Evolutionary conservation across 306 rosid species (phyloP).

Genomic region (Inga oerstediana): DNA sequence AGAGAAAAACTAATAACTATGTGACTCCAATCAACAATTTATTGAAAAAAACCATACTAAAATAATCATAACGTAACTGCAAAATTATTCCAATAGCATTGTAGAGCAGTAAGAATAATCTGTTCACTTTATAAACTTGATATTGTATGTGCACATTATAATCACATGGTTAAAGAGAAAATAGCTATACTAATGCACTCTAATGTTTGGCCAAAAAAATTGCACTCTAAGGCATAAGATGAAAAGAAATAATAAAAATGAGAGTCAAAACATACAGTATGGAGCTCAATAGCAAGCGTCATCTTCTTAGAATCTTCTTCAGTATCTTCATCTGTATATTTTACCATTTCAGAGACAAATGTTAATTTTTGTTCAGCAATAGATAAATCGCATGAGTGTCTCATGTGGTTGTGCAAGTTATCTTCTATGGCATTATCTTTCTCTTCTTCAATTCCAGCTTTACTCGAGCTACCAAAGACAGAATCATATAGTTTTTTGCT

Average conservation of each 20-base stretch:
- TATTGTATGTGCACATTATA: not conserved
- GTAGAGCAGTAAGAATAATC: not conserved
- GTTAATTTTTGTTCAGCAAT: slow-evolving; percentile 42
- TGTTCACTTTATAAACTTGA: not conserved
- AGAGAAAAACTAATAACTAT: not conserved
- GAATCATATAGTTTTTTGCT: slow-evolving; percentile 77
- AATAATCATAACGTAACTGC: not conserved
- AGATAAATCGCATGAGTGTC: slow-evolving; percentile 48
- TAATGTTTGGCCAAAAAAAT: too few species aligned
- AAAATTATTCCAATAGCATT: not conserved
- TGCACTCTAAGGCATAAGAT: not conserved
- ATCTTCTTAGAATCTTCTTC: slow-evolving; percentile 45
- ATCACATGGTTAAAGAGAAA: slow-evolving; percentile 7
- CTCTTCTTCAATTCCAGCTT: slow-evolving; percentile 42
- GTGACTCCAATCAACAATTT: not conserved
- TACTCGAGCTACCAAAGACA: slow-evolving; percentile 50
- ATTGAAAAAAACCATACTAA: not conserved
- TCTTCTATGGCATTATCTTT: slow-evolving; percentile 42
- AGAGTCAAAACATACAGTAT: slow-evolving; percentile 47
- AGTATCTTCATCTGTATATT: slow-evolving; percentile 42
- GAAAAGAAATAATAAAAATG: slow-evolving; percentile 4
- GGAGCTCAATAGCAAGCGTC: slow-evolving; percentile 34
- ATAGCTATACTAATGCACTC: not conserved
- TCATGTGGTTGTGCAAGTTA: slow-evolving; percentile 31
- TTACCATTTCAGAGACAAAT: slow-evolving; percentile 44